Evolutionary conservation across 805 yeast genomes (phyloP).

Genomic region (Metschnikowia similis): DNA sequence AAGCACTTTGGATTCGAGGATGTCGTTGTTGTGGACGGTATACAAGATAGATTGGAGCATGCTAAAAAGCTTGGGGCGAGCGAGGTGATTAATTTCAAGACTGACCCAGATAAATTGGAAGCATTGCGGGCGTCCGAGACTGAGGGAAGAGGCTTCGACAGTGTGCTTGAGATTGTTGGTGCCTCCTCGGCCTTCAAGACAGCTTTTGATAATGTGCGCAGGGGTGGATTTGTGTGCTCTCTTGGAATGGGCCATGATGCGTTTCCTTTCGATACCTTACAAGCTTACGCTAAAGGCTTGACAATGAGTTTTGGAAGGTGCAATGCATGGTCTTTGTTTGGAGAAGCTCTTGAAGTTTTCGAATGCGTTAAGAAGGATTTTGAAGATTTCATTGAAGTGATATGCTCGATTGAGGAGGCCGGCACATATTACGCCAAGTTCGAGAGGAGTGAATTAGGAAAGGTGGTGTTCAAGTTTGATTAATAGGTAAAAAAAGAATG

Average conservation of each 20-base stretch:
- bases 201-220: constrained; percentile 51
- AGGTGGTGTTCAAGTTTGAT: constrained; percentile 44
- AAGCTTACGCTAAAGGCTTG: constrained; percentile 54
- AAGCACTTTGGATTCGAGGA: constrained; percentile 41
- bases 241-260: constrained; percentile 59
- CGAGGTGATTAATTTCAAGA: constrained; percentile 41
- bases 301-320: constrained; percentile 61
- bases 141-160: constrained; percentile 53
- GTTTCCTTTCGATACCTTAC: constrained; percentile 53
- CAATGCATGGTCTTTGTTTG: constrained; percentile 54
- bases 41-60: constrained; percentile 42
- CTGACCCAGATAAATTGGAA: constrained; percentile 25
- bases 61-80: constrained; percentile 49
- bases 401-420: constrained; percentile 42
- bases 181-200: constrained; percentile 46
- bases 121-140: constrained; percentile 33
- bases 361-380: constrained; percentile 40
- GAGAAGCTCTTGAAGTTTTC: constrained; percentile 48
- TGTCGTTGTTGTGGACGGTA: constrained; percentile 47
- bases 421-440: constrained; percentile 46
- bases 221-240: constrained; percentile 55
- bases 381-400: constrained; percentile 48
- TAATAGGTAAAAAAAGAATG: constrained; percentile 5
- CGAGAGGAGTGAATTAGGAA: constrained; percentile 50
- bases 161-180: constrained; percentile 59